phyloP scores from a whole-genome alignment of 495 filamentous ascomycete genomes.

The Podospora pseudocomata region DNA sequence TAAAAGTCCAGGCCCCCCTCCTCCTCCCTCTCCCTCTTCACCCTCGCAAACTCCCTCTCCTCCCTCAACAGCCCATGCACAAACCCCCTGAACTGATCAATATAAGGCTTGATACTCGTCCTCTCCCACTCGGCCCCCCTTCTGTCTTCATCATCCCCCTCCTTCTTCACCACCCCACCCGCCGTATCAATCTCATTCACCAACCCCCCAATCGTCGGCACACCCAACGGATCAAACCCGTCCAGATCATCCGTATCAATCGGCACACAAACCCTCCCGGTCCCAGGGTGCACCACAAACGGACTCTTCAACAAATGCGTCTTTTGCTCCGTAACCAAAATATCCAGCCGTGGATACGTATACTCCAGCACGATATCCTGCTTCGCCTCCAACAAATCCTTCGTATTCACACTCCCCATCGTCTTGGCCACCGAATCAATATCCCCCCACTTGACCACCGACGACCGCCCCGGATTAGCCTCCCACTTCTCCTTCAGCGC shows the following conservation, averaged over 20 bases:
- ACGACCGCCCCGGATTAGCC: constrained; percentile 69
- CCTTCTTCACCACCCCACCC: constrained; percentile 61
- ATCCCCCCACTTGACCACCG: constrained; percentile 82
- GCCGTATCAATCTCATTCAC: constrained; percentile 71
- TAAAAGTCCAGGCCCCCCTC: constrained; percentile 26
- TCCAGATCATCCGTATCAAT: constrained; percentile 70
- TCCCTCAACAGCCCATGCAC: constrained; percentile 75
- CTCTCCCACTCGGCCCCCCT: constrained; percentile 85
- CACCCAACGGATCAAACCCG: constrained; percentile 78
- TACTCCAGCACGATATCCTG: constrained; percentile 95
- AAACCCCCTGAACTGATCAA: constrained; percentile 82
- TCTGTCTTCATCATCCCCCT: constrained; percentile 36
- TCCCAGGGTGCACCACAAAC: constrained; percentile 93
- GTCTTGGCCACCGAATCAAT: constrained; percentile 80
- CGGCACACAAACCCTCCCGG: constrained; percentile 90
- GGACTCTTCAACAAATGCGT: constrained; percentile 96
- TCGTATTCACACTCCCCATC: constrained; percentile 60
- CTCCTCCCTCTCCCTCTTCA: constrained; percentile 63
- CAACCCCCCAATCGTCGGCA: constrained; percentile 80
- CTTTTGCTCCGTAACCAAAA: constrained; percentile 92
- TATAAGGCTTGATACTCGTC: constrained; percentile 88
- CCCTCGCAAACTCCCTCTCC: constrained; percentile 62
- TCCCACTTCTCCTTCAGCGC: constrained; percentile 88
- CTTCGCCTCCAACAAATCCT: constrained; percentile 76
- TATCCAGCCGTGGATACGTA: constrained; percentile 95